phyloP scores from a whole-genome alignment of 2,329 filamentous ascomycete genomes.

The Diplocarpon rosae region DNA sequence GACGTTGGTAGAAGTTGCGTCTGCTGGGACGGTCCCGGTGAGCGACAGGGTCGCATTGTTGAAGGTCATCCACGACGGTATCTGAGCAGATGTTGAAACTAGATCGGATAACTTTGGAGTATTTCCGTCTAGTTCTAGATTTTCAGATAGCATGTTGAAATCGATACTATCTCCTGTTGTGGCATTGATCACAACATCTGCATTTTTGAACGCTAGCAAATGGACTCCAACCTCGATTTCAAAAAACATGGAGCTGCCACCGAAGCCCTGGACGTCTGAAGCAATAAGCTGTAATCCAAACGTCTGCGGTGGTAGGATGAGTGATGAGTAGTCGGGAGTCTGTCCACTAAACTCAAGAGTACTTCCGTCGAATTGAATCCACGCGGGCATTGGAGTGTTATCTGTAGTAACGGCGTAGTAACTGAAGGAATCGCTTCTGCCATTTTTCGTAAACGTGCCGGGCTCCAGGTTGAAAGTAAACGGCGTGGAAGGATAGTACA shows the following conservation, averaged over 20 bases:
- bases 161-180: constrained; percentile 40
- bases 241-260: constrained; percentile 54
- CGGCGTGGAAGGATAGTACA: constrained; percentile 40
- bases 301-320: constrained; percentile 56
- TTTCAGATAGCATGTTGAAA: constrained; percentile 40
- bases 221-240: constrained; percentile 62
- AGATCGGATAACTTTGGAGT: constrained; percentile 40
- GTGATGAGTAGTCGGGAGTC: constrained; percentile 53
- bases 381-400: constrained; percentile 75
- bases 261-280: constrained; percentile 70
- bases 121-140: constrained; percentile 47
- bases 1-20: constrained; percentile 49
- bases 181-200: constrained; percentile 45
- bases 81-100: constrained; percentile 36
- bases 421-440: constrained; percentile 36
- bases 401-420: constrained; percentile 71
- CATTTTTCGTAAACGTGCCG: constrained; percentile 50
- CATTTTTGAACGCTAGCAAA: constrained; percentile 52
- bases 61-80: constrained; percentile 61
- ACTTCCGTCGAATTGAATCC: constrained; percentile 62
- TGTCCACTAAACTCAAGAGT: constrained; percentile 58
- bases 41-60: constrained; percentile 51
- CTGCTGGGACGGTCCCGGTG: constrained; percentile 51
- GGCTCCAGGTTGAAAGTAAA: constrained; percentile 44
- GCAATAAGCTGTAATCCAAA: constrained; percentile 66